phyloP scores from a whole-genome alignment of 306 rosid genomes.

The Argentina anserina region DNA sequence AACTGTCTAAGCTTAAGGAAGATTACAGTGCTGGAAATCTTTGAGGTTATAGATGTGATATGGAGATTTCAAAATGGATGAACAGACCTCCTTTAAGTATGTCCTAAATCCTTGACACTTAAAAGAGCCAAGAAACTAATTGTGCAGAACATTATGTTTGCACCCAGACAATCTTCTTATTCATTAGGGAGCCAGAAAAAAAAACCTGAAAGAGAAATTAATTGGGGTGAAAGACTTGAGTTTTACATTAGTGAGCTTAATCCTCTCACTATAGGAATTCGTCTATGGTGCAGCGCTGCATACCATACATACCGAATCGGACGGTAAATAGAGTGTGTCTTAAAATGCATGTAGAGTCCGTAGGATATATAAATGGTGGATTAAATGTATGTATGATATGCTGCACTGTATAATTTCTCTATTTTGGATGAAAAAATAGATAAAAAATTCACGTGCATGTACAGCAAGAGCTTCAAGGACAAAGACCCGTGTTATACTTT shows the following conservation, averaged over 20 bases:
- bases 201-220: slow-evolving; percentile 4
- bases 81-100: not conserved
- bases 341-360: no score
- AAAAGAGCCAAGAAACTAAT: not conserved
- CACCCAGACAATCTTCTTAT: not conserved
- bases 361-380: no score
- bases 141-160: not conserved
- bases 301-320: no score
- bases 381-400: no score
- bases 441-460: slow-evolving; percentile 29
- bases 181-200: not conserved
- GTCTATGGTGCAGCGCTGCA: no score
- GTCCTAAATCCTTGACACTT: not conserved
- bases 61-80: not conserved
- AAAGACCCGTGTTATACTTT: slow-evolving; percentile 23
- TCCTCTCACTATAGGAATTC: not conserved
- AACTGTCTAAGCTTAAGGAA: not conserved
- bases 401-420: no score
- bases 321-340: no score
- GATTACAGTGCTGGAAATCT: not conserved
- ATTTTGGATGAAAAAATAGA: not conserved
- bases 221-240: not conserved
- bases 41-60: not conserved
- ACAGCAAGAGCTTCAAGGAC: slow-evolving; percentile 19
- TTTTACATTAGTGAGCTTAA: not conserved